Evolutionary conservation across 352 stramenopile genomes (phyloP).

Genomic region (Pythium dissotocum): DNA sequence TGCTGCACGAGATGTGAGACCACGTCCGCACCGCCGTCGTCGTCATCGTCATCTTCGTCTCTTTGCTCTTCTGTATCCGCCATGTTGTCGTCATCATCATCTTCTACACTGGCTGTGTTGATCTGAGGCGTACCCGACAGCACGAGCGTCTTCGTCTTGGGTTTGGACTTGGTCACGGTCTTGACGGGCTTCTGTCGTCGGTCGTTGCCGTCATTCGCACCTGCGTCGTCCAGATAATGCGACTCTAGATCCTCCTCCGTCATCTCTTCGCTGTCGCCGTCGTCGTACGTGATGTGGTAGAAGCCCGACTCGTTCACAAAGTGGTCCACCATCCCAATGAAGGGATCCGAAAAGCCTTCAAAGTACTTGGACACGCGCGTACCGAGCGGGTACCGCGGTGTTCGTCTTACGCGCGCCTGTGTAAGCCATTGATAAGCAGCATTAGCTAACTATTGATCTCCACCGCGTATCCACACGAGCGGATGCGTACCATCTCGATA

Average conservation of each 20-base stretch:
- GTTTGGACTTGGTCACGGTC: conserved; percentile 5
- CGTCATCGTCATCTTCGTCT: conserved; percentile 28
- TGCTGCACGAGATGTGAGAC: conserved; percentile 53
- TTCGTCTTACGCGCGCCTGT: conserved; percentile 49
- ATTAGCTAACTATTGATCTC: background rate
- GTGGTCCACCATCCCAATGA: conserved; percentile 58
- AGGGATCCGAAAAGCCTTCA: conserved; percentile 55
- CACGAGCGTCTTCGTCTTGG: conserved; percentile 19
- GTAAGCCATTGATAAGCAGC: background rate
- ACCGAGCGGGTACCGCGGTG: conserved; percentile 57
- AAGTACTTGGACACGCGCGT: conserved; percentile 76
- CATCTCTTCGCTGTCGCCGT: conserved; percentile 83
- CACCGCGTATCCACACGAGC: background rate
- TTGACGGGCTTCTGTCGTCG: background rate
- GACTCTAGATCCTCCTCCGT: conserved; percentile 65
- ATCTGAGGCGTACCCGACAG: conserved; percentile 1
- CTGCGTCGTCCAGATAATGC: conserved; percentile 31
- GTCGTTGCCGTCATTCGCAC: background rate
- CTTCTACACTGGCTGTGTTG: background rate
- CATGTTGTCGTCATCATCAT: conserved; percentile 15
- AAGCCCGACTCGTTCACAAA: conserved; percentile 52
- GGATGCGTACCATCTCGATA: background rate
- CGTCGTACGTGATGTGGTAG: conserved; percentile 79
- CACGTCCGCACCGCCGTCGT: conserved; percentile 25
- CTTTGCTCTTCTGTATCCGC: conserved; percentile 28